Evolutionary conservation across 2,329 filamentous ascomycete species (phyloP), one percentile per base, ranked within the genome.

Genomic region (Penicillium sp.): DNA sequence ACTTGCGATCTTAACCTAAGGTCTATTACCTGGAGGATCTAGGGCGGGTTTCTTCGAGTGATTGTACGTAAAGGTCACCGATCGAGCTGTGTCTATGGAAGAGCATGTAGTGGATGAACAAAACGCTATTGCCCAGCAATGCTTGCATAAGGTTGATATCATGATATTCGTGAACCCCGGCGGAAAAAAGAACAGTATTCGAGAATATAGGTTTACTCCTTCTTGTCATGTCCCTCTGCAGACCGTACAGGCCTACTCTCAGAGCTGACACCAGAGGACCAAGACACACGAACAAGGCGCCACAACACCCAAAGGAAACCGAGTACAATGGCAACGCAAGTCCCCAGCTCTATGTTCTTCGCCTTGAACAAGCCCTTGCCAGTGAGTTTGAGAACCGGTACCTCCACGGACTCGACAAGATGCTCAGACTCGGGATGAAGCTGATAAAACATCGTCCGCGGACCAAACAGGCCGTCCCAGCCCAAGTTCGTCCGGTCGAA

Each of bases 401-500:
- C 83, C 2, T 71, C 72, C 24, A 89, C 63, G 4, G 68, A 64
- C 63, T 80, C 83, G 42, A 80, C 72, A 20, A 88, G 69, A 31
- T 46, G 51, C 1, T 46, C 42, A 1, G 78, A 67, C n/a, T 63
- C 63, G 1, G 86, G 84, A 31, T 77, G 73, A 1, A 88, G 68
- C 66, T 96, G 89, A 78, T 90, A 95, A 66, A 95, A 96, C 65
- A 88, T 78, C 0, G 89, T 95, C 43, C 81, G 78, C 0, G 82
- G 78, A 1, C 81, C 82, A 66, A 96, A 96, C 7, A 95, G 70
- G 0, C 79, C 81, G 57, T 96, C 92, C 67, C 91, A 96, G 1
- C 90, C 91, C n/a, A 96, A 62, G 63, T 89, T 82, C n/a, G 78
- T 74, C 5, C 88, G 78, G 67, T 96, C 91, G 68, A 97, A 97